Evolutionary conservation across 2,329 filamentous ascomycete genomes (phyloP).

Genomic region (Chaetoscypha palmicola): DNA sequence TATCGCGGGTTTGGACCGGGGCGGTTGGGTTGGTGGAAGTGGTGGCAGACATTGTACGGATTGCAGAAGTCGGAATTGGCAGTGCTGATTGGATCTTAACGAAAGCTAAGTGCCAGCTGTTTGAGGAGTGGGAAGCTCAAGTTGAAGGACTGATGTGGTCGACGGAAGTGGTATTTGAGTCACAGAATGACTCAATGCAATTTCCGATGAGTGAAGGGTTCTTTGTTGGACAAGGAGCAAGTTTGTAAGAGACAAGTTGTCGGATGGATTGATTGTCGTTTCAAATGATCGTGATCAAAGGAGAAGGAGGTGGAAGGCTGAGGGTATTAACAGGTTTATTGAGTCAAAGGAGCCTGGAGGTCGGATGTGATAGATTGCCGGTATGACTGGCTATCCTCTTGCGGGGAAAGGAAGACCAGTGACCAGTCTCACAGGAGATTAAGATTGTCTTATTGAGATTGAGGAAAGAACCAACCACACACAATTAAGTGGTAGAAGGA

Average conservation of each 20-base stretch:
- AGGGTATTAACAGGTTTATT: slow-evolving; percentile 13
- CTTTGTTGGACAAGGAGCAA: slow-evolving; percentile 6
- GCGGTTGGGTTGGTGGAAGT: slow-evolving; percentile 12
- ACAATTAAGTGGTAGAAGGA: slow-evolving; percentile 21
- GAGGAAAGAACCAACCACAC: slow-evolving; percentile 18
- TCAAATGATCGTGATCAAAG: neutral
- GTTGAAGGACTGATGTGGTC: slow-evolving; percentile 3
- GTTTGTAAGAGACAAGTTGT: neutral
- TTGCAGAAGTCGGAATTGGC: neutral
- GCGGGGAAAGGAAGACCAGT: neutral
- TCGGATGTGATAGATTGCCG: slow-evolving; percentile 20
- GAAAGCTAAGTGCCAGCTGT: neutral
- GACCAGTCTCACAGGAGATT: neutral
- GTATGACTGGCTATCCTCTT: slow-evolving; percentile 19
- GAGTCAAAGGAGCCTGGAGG: slow-evolving; percentile 18
- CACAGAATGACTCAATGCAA: slow-evolving; percentile 4
- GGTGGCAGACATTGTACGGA: slow-evolving; percentile 14
- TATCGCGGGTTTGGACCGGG: slow-evolving; percentile 24
- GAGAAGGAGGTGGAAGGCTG: slow-evolving; percentile 7
- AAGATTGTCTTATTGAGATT: neutral
- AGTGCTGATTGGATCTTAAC: neutral
- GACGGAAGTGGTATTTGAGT: neutral
- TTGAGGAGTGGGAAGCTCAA: neutral
- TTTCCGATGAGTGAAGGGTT: neutral
- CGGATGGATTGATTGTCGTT: neutral